Evolutionary conservation across 2,329 filamentous ascomycete species (phyloP).

Genomic region (Cryphonectria nitschkei): DNA sequence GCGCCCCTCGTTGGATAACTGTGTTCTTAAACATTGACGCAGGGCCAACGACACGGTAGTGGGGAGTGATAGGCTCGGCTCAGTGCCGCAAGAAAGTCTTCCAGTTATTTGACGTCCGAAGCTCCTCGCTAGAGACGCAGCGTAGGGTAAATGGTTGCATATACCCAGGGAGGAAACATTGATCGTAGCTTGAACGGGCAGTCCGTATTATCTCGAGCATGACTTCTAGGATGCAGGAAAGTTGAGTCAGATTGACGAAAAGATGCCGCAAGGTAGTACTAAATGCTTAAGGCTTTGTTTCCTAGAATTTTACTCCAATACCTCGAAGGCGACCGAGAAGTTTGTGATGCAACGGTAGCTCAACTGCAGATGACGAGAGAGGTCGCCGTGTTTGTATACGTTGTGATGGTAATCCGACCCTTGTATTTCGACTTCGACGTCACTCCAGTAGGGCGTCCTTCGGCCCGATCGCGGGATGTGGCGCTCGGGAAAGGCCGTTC

Average conservation of each 20-base stretch:
- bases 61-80: too few relatives aligned
- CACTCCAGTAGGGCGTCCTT: background rate
- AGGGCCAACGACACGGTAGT: background rate
- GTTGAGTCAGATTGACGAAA: too few relatives aligned
- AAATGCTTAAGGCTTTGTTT: too few relatives aligned
- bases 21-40: background rate
- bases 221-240: too few relatives aligned
- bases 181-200: too few relatives aligned
- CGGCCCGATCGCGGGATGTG: background rate
- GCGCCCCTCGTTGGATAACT: too few relatives aligned
- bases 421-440: background rate
- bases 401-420: background rate
- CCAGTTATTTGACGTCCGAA: background rate
- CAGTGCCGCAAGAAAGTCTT: background rate
- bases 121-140: too few relatives aligned
- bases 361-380: background rate
- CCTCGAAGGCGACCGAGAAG: too few relatives aligned
- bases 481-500: background rate
- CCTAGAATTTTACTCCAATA: too few relatives aligned
- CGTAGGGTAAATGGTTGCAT: background rate
- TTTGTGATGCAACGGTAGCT: too few relatives aligned
- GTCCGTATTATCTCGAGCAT: too few relatives aligned
- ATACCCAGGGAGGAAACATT: background rate
- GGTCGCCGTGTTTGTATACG: background rate
- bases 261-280: too few relatives aligned